Evolutionary conservation across 805 yeast genomes (phyloP).

Genomic region (Candida nitratophila): DNA sequence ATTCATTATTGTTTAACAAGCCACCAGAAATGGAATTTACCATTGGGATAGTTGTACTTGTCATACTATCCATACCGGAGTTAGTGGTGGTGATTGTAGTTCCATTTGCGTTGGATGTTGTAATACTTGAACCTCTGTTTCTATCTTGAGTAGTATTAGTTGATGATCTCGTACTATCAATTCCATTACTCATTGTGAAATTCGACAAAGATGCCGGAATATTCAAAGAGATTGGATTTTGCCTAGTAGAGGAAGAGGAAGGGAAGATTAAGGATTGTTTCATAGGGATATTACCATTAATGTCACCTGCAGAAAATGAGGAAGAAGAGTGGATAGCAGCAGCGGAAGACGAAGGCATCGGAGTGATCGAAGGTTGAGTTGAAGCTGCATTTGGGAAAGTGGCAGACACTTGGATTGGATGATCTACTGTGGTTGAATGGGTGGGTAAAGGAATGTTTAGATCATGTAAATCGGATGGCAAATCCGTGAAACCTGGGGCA

Average conservation of each 20-base stretch:
- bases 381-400: too few species aligned
- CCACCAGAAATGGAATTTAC: neutral
- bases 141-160: neutral
- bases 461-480: neutral
- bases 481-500: neutral
- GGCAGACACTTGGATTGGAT: too few species aligned
- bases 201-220: neutral
- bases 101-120: neutral
- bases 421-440: neutral
- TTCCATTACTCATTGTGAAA: neutral
- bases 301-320: neutral
- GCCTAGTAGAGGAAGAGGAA: neutral
- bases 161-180: neutral
- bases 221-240: neutral
- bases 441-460: neutral
- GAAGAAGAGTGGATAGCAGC: too few species aligned
- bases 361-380: too few species aligned
- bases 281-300: neutral
- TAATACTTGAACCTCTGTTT: neutral
- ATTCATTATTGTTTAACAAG: neutral
- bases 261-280: neutral
- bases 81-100: neutral
- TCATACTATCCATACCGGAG: too few species aligned
- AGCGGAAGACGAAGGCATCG: too few species aligned
- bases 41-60: neutral